A percentile compares a stretch with the other conserved stretches of the same genome.
phyloP scores from a whole-genome alignment of 169 alveolate species.

The Cystoisospora suis region DNA sequence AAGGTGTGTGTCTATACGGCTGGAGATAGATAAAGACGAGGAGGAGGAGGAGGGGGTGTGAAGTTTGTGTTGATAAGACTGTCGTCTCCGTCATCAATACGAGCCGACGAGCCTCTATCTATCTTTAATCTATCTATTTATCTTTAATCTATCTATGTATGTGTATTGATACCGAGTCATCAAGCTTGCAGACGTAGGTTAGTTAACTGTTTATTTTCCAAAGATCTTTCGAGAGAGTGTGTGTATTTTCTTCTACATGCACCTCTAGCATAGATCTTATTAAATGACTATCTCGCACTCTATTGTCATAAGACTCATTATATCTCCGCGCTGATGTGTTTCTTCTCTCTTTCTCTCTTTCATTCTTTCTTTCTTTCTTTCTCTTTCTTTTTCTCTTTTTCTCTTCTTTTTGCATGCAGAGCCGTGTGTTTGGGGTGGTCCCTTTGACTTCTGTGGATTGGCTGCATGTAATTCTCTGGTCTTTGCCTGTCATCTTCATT shows the following conservation, averaged over 20 bases:
- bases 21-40: neutral
- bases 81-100: no score
- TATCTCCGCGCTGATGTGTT: constrained; percentile 74
- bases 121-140: no score
- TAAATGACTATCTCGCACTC: no score
- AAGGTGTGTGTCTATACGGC: constrained; percentile 40
- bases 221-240: no score
- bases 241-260: no score
- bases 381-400: neutral
- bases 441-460: constrained; percentile 92
- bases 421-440: constrained; percentile 90
- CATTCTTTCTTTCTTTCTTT: constrained; percentile 88
- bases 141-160: neutral
- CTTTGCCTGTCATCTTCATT: constrained; percentile 96
- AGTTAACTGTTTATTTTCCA: no score
- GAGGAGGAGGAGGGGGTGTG: neutral
- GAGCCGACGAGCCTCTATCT: no score
- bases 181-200: no score
- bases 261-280: no score
- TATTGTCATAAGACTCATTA: neutral
- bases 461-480: constrained; percentile 93
- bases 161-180: no score
- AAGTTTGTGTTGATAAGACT: no score
- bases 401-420: constrained; percentile 7
- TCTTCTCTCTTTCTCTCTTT: constrained; percentile 86